Conservation (phyloP, 441 rosid genomes). For the Jatropha podagrica region DNA sequence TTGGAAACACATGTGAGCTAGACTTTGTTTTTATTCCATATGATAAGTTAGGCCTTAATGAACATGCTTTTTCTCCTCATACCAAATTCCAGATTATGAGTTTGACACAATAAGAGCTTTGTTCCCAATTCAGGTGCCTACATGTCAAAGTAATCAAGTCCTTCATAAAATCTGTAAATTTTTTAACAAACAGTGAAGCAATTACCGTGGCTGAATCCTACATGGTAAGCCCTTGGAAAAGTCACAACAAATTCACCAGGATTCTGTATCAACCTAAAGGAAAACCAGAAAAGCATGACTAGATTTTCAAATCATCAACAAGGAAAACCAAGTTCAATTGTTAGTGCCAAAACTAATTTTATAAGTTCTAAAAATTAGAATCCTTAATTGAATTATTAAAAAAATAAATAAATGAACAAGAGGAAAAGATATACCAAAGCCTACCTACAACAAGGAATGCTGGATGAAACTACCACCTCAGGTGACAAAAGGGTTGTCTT, state of each 20-base stretch:
- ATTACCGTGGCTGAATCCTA: constrained; percentile 99
- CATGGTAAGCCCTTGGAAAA: constrained; percentile 99
- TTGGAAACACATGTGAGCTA: background rate
- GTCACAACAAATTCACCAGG: constrained; percentile 99
- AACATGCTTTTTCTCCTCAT: background rate
- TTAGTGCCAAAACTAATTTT: constrained; percentile 7
- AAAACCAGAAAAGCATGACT: constrained; percentile 36
- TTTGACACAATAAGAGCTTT: background rate
- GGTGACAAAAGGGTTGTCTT: constrained; percentile 98
- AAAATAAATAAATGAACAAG: constrained; percentile 4
- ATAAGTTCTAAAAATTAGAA: constrained; percentile 1
- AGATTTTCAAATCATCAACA: constrained; percentile 29
- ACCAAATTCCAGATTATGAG: background rate
- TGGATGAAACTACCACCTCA: constrained; percentile 72
- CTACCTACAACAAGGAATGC: constrained; percentile 97
- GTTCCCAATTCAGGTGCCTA: constrained; percentile 2
- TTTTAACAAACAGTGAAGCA: constrained; percentile 26
- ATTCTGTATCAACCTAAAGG: constrained; percentile 86
- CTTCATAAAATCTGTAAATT: constrained; percentile 13
- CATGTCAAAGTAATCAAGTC: constrained; percentile 6
- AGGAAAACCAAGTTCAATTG: constrained; percentile 11
- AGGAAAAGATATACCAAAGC: constrained; percentile 25
- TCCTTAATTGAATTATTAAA: too few relatives aligned
- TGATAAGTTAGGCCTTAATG: background rate
- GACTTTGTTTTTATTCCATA: background rate